phyloP scores from a whole-genome alignment of 257 asterid genomes.

The Rehmannia glutinosa region DNA sequence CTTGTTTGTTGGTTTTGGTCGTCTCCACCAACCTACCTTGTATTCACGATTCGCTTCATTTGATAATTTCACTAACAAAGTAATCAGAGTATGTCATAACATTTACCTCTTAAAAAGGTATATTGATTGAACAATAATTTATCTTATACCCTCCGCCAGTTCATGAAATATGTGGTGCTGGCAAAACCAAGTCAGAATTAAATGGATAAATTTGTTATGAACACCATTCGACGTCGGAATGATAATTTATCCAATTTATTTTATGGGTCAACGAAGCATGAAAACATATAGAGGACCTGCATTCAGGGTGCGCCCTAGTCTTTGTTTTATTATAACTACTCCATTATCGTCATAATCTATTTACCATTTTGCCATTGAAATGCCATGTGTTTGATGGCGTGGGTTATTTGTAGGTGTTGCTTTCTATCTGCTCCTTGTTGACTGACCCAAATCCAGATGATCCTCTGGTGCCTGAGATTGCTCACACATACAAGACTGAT shows the following conservation, averaged over 20 bases:
- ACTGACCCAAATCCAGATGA: constrained; percentile 74
- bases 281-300: too few species aligned
- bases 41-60: too few species aligned
- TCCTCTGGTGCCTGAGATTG: constrained; percentile 74
- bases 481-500: constrained; percentile 68
- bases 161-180: background rate
- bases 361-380: too few species aligned
- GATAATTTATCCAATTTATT: background rate
- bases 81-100: background rate
- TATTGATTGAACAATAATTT: too few species aligned
- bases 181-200: background rate
- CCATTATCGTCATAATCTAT: too few species aligned
- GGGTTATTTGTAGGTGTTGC: constrained; percentile 40
- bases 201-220: background rate
- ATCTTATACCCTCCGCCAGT: background rate
- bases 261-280: background rate
- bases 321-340: too few species aligned
- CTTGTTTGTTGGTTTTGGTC: background rate
- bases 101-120: background rate
- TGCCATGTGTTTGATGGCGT: background rate
- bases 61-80: background rate
- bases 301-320: too few species aligned
- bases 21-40: too few species aligned
- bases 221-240: too few species aligned
- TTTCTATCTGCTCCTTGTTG: constrained; percentile 63